Evolutionary conservation across 225 moss, liverwort and hornwort genomes (phyloP).

Genomic region (Antitrichia curtipendula): DNA sequence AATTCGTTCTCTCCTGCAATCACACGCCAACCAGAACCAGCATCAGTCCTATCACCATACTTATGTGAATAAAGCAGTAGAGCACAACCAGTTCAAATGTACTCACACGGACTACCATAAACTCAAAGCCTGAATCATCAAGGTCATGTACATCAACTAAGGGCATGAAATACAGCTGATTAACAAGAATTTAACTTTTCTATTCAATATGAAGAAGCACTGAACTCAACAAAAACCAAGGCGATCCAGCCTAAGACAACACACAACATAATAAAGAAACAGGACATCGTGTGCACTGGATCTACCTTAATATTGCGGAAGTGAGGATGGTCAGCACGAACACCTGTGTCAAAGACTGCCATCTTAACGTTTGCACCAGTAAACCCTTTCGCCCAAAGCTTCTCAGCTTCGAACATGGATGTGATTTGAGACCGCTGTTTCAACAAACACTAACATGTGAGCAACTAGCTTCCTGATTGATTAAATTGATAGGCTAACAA

Average conservation of each 20-base stretch:
- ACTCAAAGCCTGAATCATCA: background rate
- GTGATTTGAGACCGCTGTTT: conserved; percentile 90
- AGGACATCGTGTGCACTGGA: background rate
- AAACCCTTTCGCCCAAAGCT: conserved; percentile 71
- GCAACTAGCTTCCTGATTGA: background rate
- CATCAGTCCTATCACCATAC: conserved; percentile 22
- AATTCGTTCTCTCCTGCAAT: conserved; percentile 84
- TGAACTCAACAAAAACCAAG: background rate
- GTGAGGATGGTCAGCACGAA: conserved; percentile 92
- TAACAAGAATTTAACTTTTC: background rate
- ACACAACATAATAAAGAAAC: background rate
- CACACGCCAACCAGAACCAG: conserved; percentile 5
- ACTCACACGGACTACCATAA: background rate
- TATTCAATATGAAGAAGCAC: background rate
- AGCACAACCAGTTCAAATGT: background rate
- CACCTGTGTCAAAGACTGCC: conserved; percentile 97
- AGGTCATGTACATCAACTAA: background rate
- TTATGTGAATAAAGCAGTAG: background rate
- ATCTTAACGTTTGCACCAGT: conserved; percentile 81
- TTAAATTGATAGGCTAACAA: background rate
- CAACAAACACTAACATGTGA: background rate
- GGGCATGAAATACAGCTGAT: background rate
- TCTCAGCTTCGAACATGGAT: conserved; percentile 93
- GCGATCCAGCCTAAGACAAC: background rate
- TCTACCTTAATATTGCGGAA: conserved; percentile 95